Percentiles rank a stretch among this genome's conserved stretches.
Conservation (phyloP, 306 rosid genomes). For the Psophocarpus tetragonolobus region DNA sequence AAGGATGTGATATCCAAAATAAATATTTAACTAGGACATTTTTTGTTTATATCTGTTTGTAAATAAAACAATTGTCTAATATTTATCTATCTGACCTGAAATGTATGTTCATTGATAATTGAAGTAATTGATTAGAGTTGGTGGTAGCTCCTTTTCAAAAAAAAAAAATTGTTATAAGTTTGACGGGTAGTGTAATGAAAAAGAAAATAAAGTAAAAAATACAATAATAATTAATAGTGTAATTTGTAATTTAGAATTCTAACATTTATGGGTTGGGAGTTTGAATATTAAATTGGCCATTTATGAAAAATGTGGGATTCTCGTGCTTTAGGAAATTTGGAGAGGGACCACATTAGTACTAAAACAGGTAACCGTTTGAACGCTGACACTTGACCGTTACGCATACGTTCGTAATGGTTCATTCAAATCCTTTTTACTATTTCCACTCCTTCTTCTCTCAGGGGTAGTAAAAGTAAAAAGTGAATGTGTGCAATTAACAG, state of each 20-base stretch:
- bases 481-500: conserved; percentile 26
- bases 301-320: conserved; percentile 7
- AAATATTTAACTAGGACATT: too few relatives aligned
- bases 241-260: neutral
- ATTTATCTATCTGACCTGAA: too few relatives aligned
- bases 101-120: too few relatives aligned
- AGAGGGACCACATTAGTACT: conserved; percentile 42
- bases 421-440: conserved; percentile 47
- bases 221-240: neutral
- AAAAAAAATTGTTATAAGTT: too few relatives aligned
- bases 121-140: too few relatives aligned
- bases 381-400: conserved; percentile 73
- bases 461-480: too few relatives aligned
- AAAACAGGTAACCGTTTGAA: conserved; percentile 37
- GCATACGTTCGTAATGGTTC: neutral
- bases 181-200: too few relatives aligned
- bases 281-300: conserved; percentile 1
- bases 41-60: too few relatives aligned
- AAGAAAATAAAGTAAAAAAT: too few relatives aligned
- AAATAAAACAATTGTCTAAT: too few relatives aligned
- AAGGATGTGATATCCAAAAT: too few relatives aligned
- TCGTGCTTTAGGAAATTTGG: conserved; percentile 6
- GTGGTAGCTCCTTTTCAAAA: too few relatives aligned
- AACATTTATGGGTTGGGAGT: neutral
- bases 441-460: conserved; percentile 28